Evolutionary conservation across 2,329 filamentous ascomycete genomes (phyloP).

Genomic region (Cladophialophora chaetospira): DNA sequence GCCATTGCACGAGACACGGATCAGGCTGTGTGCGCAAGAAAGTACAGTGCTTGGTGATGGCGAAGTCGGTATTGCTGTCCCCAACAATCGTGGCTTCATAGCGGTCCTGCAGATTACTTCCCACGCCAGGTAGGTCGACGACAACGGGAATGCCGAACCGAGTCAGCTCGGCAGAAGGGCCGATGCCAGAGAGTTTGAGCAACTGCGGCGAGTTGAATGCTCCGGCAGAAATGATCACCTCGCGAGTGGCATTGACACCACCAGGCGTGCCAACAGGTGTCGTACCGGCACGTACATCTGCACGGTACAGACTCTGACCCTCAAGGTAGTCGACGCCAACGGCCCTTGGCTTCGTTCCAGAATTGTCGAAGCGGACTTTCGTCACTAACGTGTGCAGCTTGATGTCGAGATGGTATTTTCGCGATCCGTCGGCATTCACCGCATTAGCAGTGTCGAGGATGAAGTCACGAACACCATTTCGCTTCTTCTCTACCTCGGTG

Average conservation of each 20-base stretch:
- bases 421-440: constrained; percentile 52
- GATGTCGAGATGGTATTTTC: constrained; percentile 60
- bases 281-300: constrained; percentile 43
- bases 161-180: constrained; percentile 56
- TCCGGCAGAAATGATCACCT: constrained; percentile 54
- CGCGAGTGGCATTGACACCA: constrained; percentile 42
- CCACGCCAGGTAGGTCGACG: constrained; percentile 62
- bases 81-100: constrained; percentile 53
- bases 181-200: constrained; percentile 66
- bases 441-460: constrained; percentile 55
- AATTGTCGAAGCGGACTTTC: constrained; percentile 49
- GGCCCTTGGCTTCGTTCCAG: constrained; percentile 44
- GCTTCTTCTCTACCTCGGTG: constrained; percentile 49
- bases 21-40: constrained; percentile 37
- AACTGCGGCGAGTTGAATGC: constrained; percentile 67
- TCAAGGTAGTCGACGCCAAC: constrained; percentile 55
- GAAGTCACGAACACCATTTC: constrained; percentile 59
- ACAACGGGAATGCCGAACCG: constrained; percentile 57
- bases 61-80: constrained; percentile 41
- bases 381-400: constrained; percentile 52
- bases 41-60: constrained; percentile 39
- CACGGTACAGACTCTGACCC: constrained; percentile 51
- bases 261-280: constrained; percentile 41
- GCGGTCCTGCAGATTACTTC: constrained; percentile 65
- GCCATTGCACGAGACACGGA: constrained; percentile 50